A percentile compares a stretch with the other conserved stretches of the same genome.
Evolutionary conservation across 2,329 filamentous ascomycete genomes (phyloP).

Genomic region (Diaporthe destruens): DNA sequence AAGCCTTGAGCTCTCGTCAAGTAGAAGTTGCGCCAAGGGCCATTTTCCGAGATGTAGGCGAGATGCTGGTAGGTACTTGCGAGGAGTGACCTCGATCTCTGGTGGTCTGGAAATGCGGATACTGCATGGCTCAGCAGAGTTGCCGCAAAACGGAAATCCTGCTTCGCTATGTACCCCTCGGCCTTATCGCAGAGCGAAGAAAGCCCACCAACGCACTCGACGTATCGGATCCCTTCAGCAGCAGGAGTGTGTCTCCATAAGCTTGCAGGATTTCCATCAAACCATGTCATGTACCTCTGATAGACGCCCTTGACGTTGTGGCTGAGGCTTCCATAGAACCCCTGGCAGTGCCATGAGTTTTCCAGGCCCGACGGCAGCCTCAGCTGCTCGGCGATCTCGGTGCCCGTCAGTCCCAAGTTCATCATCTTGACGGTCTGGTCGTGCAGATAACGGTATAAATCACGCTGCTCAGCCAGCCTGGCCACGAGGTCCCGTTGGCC

Average conservation of each 20-base stretch:
- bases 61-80: constrained; percentile 51
- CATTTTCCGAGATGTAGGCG: constrained; percentile 55
- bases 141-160: constrained; percentile 55
- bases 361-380: constrained; percentile 50
- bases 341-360: constrained; percentile 49
- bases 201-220: constrained; percentile 53
- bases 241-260: constrained; percentile 53
- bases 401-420: constrained; percentile 52
- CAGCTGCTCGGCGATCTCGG: constrained; percentile 56
- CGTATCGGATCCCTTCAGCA: constrained; percentile 52
- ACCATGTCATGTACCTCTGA: constrained; percentile 49
- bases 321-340: constrained; percentile 54
- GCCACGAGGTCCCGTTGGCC: constrained; percentile 46
- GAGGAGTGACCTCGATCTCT: constrained; percentile 45
- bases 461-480: constrained; percentile 52
- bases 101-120: constrained; percentile 46
- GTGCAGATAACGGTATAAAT: constrained; percentile 56
- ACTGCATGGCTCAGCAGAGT: constrained; percentile 54
- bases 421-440: constrained; percentile 56
- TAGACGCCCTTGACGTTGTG: constrained; percentile 57
- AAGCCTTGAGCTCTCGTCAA: constrained; percentile 50
- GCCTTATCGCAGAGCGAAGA: constrained; percentile 50
- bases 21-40: constrained; percentile 56
- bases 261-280: constrained; percentile 48
- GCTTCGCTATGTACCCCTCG: constrained; percentile 46